phyloP scores from a whole-genome alignment of 2,329 filamentous ascomycete genomes.

The Malbranchea zuffiana region DNA sequence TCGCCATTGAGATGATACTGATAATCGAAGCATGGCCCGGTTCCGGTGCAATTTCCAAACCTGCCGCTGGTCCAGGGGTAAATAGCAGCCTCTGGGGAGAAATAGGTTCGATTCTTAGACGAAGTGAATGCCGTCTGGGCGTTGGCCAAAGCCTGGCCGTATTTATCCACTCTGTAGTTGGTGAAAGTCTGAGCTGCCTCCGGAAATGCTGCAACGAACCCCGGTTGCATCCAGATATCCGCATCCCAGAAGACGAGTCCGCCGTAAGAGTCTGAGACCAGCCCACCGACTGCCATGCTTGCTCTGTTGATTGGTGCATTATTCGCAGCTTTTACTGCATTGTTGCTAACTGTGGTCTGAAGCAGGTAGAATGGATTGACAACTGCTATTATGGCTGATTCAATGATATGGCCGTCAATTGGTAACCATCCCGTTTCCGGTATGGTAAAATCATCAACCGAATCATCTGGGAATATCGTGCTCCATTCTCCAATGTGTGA shows the following conservation, averaged over 20 bases:
- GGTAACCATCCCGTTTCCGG: conserved; percentile 49
- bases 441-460: conserved; percentile 52
- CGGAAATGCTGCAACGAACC: conserved; percentile 53
- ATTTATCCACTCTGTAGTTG: conserved; percentile 51
- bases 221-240: conserved; percentile 59
- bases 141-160: conserved; percentile 50
- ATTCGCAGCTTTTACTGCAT: conserved; percentile 42
- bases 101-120: conserved; percentile 50
- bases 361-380: conserved; percentile 39
- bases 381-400: conserved; percentile 41
- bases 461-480: conserved; percentile 47
- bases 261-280: conserved; percentile 57
- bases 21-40: conserved; percentile 57
- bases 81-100: conserved; percentile 48
- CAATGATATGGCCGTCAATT: conserved; percentile 44
- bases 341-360: conserved; percentile 42
- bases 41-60: conserved; percentile 57
- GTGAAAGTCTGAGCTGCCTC: conserved; percentile 51
- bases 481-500: conserved; percentile 54
- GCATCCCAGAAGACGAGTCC: conserved; percentile 57
- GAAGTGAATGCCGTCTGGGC: conserved; percentile 44
- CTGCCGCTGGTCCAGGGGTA: conserved; percentile 59
- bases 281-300: conserved; percentile 57
- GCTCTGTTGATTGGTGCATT: conserved; percentile 46
- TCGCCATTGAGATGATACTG: conserved; percentile 63